Percentiles rank a stretch among this genome's conserved stretches.
phyloP scores from a whole-genome alignment of 2,329 filamentous ascomycete species.

The Rhinocladiella similis region DNA sequence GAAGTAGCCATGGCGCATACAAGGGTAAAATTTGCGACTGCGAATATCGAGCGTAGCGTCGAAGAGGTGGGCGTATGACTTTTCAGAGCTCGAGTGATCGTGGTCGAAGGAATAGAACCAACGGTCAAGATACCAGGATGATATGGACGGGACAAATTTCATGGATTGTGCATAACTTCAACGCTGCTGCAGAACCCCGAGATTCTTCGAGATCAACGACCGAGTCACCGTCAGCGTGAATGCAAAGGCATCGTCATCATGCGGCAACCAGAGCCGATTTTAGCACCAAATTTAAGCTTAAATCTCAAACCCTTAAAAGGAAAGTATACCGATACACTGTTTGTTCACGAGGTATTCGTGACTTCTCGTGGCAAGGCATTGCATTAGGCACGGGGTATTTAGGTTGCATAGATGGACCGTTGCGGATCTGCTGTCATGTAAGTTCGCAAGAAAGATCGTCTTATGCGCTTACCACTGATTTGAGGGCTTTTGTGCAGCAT shows the following conservation, averaged over 20 bases:
- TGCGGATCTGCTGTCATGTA: too few relatives aligned
- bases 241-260: background rate
- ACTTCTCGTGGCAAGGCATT: too few relatives aligned
- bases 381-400: too few relatives aligned
- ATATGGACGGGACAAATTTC: too few relatives aligned
- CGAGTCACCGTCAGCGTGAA: background rate
- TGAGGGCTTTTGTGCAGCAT: too few relatives aligned
- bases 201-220: too few relatives aligned
- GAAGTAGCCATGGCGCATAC: slow-evolving; percentile 3
- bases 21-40: background rate
- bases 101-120: background rate
- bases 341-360: background rate
- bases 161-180: too few relatives aligned
- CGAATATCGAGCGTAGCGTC: background rate
- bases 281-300: background rate
- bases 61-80: background rate
- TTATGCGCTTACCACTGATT: too few relatives aligned
- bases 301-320: background rate
- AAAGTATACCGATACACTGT: background rate
- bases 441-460: too few relatives aligned
- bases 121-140: too few relatives aligned
- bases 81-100: background rate
- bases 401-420: too few relatives aligned
- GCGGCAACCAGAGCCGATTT: background rate
- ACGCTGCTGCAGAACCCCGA: too few relatives aligned